Evolutionary conservation across 768 basidiomycete species (phyloP), one percentile per base, ranked within the genome.

Genomic region (Amyloporia xantha): DNA sequence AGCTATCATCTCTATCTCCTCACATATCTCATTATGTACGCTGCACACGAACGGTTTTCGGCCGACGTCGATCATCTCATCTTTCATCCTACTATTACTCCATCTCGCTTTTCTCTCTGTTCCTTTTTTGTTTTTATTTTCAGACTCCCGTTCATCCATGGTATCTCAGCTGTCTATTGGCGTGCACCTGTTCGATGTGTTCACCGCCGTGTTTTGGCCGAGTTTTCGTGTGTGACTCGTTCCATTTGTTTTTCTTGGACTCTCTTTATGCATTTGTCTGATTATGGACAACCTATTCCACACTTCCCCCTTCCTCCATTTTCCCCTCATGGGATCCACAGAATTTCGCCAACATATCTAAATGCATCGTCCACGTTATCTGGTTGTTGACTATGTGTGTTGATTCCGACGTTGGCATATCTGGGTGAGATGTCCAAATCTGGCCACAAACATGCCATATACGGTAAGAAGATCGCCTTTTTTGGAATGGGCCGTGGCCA

Each of bases 161-260:
- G 36, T 45, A 27, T 45, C 26, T 23, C 13, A 33, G 21, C 21
- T 45, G 36, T 45, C 44, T 45, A 45, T 45, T 30, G 44, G 17
- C 33, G 19, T 36, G 28, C 44, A 45, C 44, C 19, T 45, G 27
- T 43, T 43, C 26, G 44, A 17, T 36, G 28, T 45, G 44, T 45
- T 24, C 19, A 35, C 13, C 19, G 41, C 41, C 41, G 44, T 21
- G 27, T 6, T 25, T 15, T 21, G 26, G 12, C 17, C n/a, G n/a
- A n/a, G n/a, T n/a, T 45, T 28, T n/a, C 7, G 13, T 33, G 9
- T 28, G 15, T 17, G 27, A 9, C n/a, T 45, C 28, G 28, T 45
- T 45, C 20, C 12, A 19, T n/a, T n/a, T 9, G 17, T n/a, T n/a
- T 28, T 36, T 45, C 44, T 45, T 45, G 44, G 44, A 45, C 44